Conservation (phyloP, 2,329 filamentous ascomycete species). For the Podosphaera fusca region DNA sequence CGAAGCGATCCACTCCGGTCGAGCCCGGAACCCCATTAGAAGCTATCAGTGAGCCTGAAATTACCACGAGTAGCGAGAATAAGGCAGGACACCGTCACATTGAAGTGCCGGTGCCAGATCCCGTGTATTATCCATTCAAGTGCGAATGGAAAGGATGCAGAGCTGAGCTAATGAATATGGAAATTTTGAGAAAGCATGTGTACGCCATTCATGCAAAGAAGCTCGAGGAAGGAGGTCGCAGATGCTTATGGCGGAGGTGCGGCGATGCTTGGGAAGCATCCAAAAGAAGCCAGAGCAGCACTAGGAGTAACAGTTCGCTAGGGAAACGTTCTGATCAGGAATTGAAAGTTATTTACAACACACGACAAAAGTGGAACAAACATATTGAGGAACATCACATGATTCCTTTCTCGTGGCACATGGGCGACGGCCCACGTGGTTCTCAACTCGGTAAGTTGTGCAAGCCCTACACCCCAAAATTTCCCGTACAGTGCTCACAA, state of each 20-base stretch:
- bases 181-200: conserved; percentile 32
- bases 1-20: background rate
- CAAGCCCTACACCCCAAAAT: background rate
- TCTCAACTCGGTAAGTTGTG: conserved; percentile 9
- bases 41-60: background rate
- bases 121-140: conserved; percentile 26
- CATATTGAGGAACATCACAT: conserved; percentile 34
- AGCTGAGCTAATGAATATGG: conserved; percentile 38
- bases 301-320: background rate
- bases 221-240: conserved; percentile 10
- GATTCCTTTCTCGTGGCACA: conserved; percentile 29
- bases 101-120: conserved; percentile 10
- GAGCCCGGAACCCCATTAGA: background rate
- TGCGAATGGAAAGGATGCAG: conserved; percentile 37
- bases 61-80: background rate
- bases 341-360: conserved; percentile 6
- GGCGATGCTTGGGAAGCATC: conserved; percentile 3
- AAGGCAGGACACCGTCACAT: background rate
- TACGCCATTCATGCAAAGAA: conserved; percentile 23
- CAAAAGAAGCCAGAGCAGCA: conserved; percentile 1
- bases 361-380: conserved; percentile 18
- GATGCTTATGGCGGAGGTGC: conserved; percentile 21
- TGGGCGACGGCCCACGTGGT: conserved; percentile 34
- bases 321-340: background rate
- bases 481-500: conserved; percentile 2